Evolutionary conservation across 345 rosid species (phyloP), one percentile per base, ranked within the genome.

Genomic region (Euphorbia tirucalli): DNA sequence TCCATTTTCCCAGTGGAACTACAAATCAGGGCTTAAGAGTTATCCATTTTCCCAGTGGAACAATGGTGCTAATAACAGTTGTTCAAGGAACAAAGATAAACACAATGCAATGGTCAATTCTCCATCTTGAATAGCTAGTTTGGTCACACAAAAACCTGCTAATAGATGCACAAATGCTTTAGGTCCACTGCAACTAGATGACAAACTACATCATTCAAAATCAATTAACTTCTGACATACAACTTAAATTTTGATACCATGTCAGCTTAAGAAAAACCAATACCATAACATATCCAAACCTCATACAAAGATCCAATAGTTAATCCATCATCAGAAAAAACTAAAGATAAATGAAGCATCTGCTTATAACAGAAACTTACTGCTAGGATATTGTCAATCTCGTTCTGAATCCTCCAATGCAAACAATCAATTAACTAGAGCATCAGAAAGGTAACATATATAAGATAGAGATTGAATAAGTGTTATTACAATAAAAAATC

Each of bases 341-440:
- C 3, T 30, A 31, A 52, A 55, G 9, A 6, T 11, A 70, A 55
- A 55, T 11, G 31, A 30, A 35, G 65, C 13, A 19, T 18, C 41
- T 27, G 13, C 54, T 27, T 10, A 21, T 35, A 31, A 32, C 16
- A 50, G 52, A 71, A 75, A 83, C 95, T 85, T 76, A 92, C 99
- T 9, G 87, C 74, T 73, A 95, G 68, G 65, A 95, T 90, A 44
- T 74, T 80, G 77, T 95, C 97, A 19, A 95, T 95, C 72, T 86
- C 90, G 78, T 88, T 95, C 75, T 92, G 87, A 50, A 85, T 71
- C 82, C 99, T 89, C 99, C 99, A 95, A 61, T 81, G 83, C 83
- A 95, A 81, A 83, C 88, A 85, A 41, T 95, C 97, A 77, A 92
- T 64, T 77, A 95, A 83, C 99, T 95, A 87, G 75, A 85, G 82